Base-by-base conservation (phyloP, 1,284 basidiomycete genomes). In the Malassezia nana region DNA sequence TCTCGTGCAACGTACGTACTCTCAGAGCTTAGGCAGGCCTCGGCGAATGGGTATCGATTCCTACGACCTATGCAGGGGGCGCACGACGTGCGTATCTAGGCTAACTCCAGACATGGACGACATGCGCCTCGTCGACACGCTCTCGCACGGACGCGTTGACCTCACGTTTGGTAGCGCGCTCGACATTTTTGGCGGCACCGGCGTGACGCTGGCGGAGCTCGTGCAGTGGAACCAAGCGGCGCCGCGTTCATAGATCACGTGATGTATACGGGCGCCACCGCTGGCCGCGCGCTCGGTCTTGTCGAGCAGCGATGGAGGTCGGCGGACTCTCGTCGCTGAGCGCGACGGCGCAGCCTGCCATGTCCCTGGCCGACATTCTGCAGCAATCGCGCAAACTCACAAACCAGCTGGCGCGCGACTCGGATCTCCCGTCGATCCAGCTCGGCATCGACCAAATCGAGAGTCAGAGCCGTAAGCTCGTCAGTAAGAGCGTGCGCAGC, bases 1-100 rank as follows among this genome's bases (percentile, higher is more conserved):
- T 25, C 81, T 99, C 6, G 92, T 98, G 6, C 63, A 76, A 60
- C 84, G 91, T 87, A 63, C 63, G 84, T 75, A 10, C 13, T 13
- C 12, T 7, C 9, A 4, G 22, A 0, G 12, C 25, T 28, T 12
- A 22, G 43, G 16, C 63, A 94, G 89, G 80, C 62, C 82, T 99
- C 1, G 91, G 89, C 2, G 80, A 91, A 76, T 98, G 92, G 92
- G 83, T 84, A 4, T 80, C 76, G 2, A 87, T 96, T 62, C 89
- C 90, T 0, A 89, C 87, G 1, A 98, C 94, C 4, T 99, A 98
- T 74, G 94, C 94, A 0, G 94, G 94, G 1, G 94, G 94, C 7
- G 94, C 94, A 2, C 87, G 84, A 78, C 81, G 89, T 88, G 65
- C 49, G 77, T 65, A 50, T 22, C 26, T 16, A 10, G n/a, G 40